Evolutionary conservation across 2,329 filamentous ascomycete genomes (phyloP).

Genomic region (Aspergillus brunneoviolaceus): DNA sequence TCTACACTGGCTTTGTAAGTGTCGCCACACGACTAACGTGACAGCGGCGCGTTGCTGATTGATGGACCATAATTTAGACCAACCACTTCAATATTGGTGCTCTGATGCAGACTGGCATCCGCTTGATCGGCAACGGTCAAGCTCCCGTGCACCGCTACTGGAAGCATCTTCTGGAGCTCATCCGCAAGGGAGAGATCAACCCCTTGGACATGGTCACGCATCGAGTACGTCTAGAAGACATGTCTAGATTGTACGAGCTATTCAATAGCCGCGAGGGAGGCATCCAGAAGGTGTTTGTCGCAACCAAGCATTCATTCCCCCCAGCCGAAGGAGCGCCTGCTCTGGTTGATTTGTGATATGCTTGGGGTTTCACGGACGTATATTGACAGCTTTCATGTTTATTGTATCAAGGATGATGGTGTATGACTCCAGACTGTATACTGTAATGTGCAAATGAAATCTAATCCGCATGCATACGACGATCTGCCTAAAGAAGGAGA

Average conservation of each 20-base stretch:
- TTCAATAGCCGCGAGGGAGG: slow-evolving; percentile 57
- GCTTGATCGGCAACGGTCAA: slow-evolving; percentile 69
- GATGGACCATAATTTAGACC: slow-evolving; percentile 47
- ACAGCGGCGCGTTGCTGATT: neutral
- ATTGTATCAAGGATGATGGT: neutral
- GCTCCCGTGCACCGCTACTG: slow-evolving; percentile 81
- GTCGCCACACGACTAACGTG: neutral
- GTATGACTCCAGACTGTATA: neutral
- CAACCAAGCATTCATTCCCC: slow-evolving; percentile 59
- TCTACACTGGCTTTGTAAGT: slow-evolving; percentile 61
- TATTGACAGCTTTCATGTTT: neutral
- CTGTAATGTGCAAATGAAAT: neutral
- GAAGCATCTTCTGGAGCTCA: slow-evolving; percentile 69
- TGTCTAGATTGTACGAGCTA: slow-evolving; percentile 64
- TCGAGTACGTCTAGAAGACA: slow-evolving; percentile 71
- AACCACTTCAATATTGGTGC: slow-evolving; percentile 83
- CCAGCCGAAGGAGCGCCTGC: slow-evolving; percentile 51
- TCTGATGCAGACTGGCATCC: slow-evolving; percentile 82
- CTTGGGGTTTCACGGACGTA: no score
- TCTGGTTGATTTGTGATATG: slow-evolving; percentile 43
- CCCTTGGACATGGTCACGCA: slow-evolving; percentile 80
- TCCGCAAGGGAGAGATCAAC: slow-evolving; percentile 68
- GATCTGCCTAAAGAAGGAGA: neutral
- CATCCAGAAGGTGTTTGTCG: slow-evolving; percentile 78
- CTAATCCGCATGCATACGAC: neutral